Evolutionary conservation across 1,284 basidiomycete species (phyloP), one percentile per base, ranked within the genome.

Genomic region (Trichosporon sp.): DNA sequence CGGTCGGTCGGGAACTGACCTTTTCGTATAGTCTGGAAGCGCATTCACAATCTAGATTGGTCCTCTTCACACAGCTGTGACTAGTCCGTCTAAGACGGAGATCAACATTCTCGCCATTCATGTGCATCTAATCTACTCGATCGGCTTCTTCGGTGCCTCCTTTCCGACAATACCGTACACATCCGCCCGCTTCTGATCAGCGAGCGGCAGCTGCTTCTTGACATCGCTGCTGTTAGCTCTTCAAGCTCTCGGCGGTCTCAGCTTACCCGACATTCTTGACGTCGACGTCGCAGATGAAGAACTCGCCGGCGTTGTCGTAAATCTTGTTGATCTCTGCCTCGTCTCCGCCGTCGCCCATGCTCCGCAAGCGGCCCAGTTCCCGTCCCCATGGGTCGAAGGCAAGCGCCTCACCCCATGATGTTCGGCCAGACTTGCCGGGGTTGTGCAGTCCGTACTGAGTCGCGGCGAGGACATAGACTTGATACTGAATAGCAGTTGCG

Each of bases 381-480:
- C 65, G 54, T 5, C 76, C 76, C 76, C 72, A 74, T 0, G 76
- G 74, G 60, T 76, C 74, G 59, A 75, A 78, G 4, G 76, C 76
- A 14, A 78, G 49, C 3, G 73, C 68, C 62, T 78, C 76, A 31
- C 76, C 76, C 76, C 76, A 78, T 1, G 70, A 73, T 1, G 71
- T 69, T 5, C 76, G 67, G 0, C 2, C 44, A 32, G 49, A 54
- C 27, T 54, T 54, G 25, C 49, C 49, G 0, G 68, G 46, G 62
- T 75, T 72, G 67, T 78, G 76, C 4, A 64, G 68, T 21, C 76
- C 76, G 27, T 71, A 76, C 63, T 80, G 78, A 0, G 77, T 75
- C 0, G 77, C 70, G 0, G 77, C 76, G 7, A 80, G 64, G 31
- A 80, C 75, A 64, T 76, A 79, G n/a, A 73, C 69, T 64, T 78